Evolutionary conservation across 2,329 filamentous ascomycete species (phyloP).

Genomic region (Parascedosporium putredinis): DNA sequence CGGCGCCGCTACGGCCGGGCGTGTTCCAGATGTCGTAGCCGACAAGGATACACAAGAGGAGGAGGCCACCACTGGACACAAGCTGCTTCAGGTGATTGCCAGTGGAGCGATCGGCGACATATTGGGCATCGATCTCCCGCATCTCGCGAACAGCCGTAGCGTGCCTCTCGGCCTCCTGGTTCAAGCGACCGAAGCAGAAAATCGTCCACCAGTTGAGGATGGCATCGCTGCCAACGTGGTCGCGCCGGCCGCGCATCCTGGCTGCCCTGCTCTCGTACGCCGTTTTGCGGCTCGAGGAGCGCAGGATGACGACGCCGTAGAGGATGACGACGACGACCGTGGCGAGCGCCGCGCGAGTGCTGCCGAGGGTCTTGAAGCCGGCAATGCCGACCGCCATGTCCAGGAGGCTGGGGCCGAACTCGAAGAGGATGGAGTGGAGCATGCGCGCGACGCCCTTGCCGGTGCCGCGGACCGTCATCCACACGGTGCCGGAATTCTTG

Average conservation of each 20-base stretch:
- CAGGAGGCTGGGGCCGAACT: constrained; percentile 30
- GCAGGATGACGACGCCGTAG: constrained; percentile 10
- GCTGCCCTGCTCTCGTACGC: constrained; percentile 11
- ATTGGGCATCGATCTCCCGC: constrained; percentile 8
- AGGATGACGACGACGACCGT: constrained; percentile 11
- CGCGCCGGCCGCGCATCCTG: constrained; percentile 11
- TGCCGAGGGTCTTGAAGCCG: constrained; percentile 10
- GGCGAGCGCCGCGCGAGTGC: background rate
- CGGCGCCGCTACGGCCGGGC: constrained; percentile 36
- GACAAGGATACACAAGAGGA: constrained; percentile 3
- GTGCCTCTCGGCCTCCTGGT: constrained; percentile 16
- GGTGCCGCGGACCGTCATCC: constrained; percentile 51
- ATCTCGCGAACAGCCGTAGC: constrained; percentile 10
- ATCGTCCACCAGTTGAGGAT: constrained; percentile 42
- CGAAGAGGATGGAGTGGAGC: constrained; percentile 46
- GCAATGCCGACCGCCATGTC: constrained; percentile 15
- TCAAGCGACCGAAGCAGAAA: constrained; percentile 22
- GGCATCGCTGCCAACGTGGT: constrained; percentile 13
- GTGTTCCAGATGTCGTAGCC: constrained; percentile 6
- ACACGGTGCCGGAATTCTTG: constrained; percentile 51
- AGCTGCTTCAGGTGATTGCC: constrained; percentile 10
- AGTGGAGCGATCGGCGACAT: constrained; percentile 10
- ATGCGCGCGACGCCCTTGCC: constrained; percentile 36
- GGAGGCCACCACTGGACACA: constrained; percentile 13
- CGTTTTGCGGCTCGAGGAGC: background rate